These are phyloP conservation scores for Thalassiosira hispida DNA, from an alignment of 352 stramenopile genomes.

Conservation along the genomic window DNA sequence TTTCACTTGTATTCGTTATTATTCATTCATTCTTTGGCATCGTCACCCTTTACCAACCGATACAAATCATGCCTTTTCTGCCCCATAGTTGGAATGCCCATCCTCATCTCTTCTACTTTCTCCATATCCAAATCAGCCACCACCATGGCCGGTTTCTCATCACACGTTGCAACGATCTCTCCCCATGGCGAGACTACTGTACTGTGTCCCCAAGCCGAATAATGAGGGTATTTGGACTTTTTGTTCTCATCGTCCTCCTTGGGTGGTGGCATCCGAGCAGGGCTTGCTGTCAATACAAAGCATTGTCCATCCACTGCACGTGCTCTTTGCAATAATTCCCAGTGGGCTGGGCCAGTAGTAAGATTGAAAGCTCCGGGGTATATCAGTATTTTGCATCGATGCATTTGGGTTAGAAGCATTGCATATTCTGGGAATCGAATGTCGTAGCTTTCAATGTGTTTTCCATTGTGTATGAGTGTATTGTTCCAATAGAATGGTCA, in stretches of 20 bases:
- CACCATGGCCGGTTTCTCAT: slow-evolving; percentile 92
- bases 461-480: background rate
- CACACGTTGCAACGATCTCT: slow-evolving; percentile 94
- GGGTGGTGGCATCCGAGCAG: slow-evolving; percentile 89
- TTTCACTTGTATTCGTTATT: background rate
- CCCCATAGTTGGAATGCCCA: slow-evolving; percentile 93
- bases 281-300: slow-evolving; percentile 96
- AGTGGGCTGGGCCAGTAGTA: slow-evolving; percentile 96
- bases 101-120: slow-evolving; percentile 93
- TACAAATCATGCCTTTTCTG: slow-evolving; percentile 97
- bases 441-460: slow-evolving; percentile 31
- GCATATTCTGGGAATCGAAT: slow-evolving; percentile 97
- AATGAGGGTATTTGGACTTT: slow-evolving; percentile 88
- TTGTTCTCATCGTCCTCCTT: slow-evolving; percentile 20
- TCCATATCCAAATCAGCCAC: slow-evolving; percentile 95
- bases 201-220: slow-evolving; percentile 99
- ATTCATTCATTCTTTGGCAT: background rate
- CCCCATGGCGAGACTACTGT: slow-evolving; percentile 97
- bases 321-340: slow-evolving; percentile 97
- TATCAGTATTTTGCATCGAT: slow-evolving; percentile 87
- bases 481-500: background rate
- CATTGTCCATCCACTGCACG: slow-evolving; percentile 95
- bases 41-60: slow-evolving; percentile 58
- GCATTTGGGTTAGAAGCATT: slow-evolving; percentile 93
- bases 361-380: slow-evolving; percentile 94